Percentiles rank a stretch among this genome's conserved stretches.
phyloP scores from a whole-genome alignment of 257 asterid genomes.

The Nyctanthes arbortristis region DNA sequence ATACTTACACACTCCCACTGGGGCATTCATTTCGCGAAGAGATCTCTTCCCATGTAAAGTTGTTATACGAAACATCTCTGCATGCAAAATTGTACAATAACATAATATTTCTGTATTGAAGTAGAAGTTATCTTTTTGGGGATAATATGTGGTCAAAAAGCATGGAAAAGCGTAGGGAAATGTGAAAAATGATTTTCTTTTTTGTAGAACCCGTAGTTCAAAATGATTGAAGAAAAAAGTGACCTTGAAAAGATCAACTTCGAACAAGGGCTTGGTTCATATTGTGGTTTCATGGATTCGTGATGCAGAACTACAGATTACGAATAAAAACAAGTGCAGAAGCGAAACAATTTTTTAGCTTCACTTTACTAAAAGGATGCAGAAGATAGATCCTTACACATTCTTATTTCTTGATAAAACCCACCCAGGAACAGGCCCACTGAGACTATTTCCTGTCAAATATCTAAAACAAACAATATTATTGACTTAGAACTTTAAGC shows the following conservation, averaged over 20 bases:
- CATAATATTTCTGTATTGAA: too few relatives aligned
- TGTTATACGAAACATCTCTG: slow-evolving; percentile 86
- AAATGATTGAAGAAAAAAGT: too few relatives aligned
- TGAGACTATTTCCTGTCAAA: slow-evolving; percentile 75
- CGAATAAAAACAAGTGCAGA: not conserved
- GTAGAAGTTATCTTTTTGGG: too few relatives aligned
- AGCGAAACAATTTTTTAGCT: not conserved
- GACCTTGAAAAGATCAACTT: too few relatives aligned
- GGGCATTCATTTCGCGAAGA: slow-evolving; percentile 55
- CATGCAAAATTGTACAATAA: slow-evolving; percentile 20
- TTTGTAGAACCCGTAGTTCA: too few relatives aligned
- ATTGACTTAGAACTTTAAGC: slow-evolving; percentile 9
- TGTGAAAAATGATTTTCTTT: too few relatives aligned
- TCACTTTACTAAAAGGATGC: not conserved
- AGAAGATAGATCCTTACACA: slow-evolving; percentile 43
- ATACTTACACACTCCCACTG: slow-evolving; percentile 77
- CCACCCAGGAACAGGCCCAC: slow-evolving; percentile 67
- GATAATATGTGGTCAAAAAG: too few relatives aligned
- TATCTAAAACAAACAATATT: slow-evolving; percentile 41
- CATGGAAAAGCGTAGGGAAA: too few relatives aligned
- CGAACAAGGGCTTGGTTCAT: too few relatives aligned
- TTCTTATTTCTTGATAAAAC: slow-evolving; percentile 69
- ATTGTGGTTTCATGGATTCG: too few relatives aligned
- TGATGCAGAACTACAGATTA: too few relatives aligned
- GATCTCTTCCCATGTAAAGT: slow-evolving; percentile 61